A percentile compares a stretch with the other conserved stretches of the same genome.
phyloP scores from a whole-genome alignment of 1,284 basidiomycete genomes.

The Hemileia vastatrix region DNA sequence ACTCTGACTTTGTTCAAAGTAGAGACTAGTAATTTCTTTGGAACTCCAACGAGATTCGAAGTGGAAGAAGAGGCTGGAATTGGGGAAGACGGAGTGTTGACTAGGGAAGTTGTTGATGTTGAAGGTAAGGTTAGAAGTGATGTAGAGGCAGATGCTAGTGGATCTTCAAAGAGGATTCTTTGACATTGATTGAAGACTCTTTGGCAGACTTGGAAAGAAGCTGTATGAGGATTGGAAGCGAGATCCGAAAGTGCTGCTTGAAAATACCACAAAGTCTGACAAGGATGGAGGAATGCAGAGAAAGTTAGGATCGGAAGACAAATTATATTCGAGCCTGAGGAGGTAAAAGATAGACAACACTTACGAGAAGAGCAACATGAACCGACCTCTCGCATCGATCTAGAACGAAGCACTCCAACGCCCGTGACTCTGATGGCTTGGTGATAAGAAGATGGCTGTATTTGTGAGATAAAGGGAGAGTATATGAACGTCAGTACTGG shows the following conservation, averaged over 20 bases:
- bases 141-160: constrained; percentile 47
- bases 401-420: constrained; percentile 81
- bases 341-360: no score
- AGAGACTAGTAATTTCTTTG: constrained; percentile 47
- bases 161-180: constrained; percentile 88
- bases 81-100: constrained; percentile 47
- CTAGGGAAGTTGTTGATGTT: constrained; percentile 3
- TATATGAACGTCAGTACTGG: no score
- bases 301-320: no score
- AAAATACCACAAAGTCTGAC: constrained; percentile 90
- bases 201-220: constrained; percentile 82
- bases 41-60: constrained; percentile 16
- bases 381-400: constrained; percentile 76
- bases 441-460: constrained; percentile 87
- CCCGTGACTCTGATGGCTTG: constrained; percentile 73
- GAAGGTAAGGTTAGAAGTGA: background rate
- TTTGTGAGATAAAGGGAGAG: no score
- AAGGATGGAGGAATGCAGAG: background rate
- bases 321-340: no score
- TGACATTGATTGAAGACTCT: constrained; percentile 84
- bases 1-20: constrained; percentile 50
- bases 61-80: constrained; percentile 49
- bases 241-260: constrained; percentile 84
- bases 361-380: constrained; percentile 81
- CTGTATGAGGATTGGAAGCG: constrained; percentile 56